Evolutionary conservation across 2,329 filamentous ascomycete genomes (phyloP).

Genomic region (Monosporascus sp.): DNA sequence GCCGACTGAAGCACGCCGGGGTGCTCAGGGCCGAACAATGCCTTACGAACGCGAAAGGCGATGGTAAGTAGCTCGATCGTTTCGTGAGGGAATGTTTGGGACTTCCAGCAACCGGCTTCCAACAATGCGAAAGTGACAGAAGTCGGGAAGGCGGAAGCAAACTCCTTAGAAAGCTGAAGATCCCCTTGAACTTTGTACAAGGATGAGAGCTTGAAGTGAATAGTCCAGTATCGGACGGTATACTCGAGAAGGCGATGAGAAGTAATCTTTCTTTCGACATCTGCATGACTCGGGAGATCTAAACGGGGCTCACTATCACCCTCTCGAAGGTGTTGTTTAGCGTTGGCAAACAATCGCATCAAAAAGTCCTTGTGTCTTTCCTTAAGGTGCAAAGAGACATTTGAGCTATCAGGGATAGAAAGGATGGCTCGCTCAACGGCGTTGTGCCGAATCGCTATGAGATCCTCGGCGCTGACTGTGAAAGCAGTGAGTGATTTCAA

Average conservation of each 20-base stretch:
- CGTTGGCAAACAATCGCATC: not conserved
- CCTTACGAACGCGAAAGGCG: conserved; percentile 1
- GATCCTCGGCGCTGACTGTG: not conserved
- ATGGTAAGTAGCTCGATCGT: not conserved
- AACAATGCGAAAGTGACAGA: not conserved
- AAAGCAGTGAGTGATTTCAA: not conserved
- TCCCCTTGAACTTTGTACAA: conserved; percentile 1
- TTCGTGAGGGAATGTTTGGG: not conserved
- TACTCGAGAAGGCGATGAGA: not conserved
- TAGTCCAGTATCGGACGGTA: not conserved
- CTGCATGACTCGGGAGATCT: not conserved
- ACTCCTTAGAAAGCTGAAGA: not conserved
- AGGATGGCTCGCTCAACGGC: not conserved
- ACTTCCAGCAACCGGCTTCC: not conserved
- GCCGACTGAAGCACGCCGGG: not conserved
- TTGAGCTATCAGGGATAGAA: not conserved
- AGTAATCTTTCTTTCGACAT: not conserved
- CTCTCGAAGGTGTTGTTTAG: not conserved
- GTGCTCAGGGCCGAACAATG: not conserved
- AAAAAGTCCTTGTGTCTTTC: not conserved
- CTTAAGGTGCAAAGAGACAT: not conserved
- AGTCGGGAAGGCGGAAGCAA: not conserved
- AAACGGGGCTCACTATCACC: not conserved
- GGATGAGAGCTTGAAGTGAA: not conserved
- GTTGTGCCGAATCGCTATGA: not conserved